Percentiles rank a stretch among this genome's conserved stretches.
phyloP scores from a whole-genome alignment of 2,329 filamentous ascomycete genomes.

The Colletotrichum paranaense region DNA sequence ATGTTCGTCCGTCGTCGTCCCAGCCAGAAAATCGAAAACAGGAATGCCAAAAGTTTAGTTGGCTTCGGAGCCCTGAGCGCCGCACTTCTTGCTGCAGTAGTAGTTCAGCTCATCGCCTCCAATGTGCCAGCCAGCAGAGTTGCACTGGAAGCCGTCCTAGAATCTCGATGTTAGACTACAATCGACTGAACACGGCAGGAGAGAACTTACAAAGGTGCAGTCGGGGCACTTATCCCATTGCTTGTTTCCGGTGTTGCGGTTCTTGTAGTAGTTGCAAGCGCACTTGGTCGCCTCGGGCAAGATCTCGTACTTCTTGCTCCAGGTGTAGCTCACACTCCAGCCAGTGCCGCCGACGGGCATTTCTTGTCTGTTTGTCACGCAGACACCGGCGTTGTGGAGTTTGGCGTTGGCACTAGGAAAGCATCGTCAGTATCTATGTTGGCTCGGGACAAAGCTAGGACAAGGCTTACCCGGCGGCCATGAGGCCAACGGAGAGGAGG shows the following conservation, averaged over 20 bases:
- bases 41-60: neutral
- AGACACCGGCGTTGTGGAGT: constrained; percentile 8
- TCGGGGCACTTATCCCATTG: constrained; percentile 38
- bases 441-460: neutral
- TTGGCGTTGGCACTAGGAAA: neutral
- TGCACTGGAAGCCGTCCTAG: constrained; percentile 24
- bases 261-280: constrained; percentile 34
- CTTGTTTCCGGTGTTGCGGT: constrained; percentile 36
- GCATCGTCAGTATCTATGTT: neutral
- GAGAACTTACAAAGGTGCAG: constrained; percentile 23
- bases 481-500: neutral
- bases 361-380: neutral
- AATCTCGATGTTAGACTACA: fast-evolving
- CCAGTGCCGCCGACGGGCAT: constrained; percentile 20
- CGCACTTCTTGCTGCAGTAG: constrained; percentile 36
- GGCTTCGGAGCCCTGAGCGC: constrained; percentile 30
- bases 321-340: constrained; percentile 23
- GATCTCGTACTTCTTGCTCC: constrained; percentile 32
- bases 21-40: neutral
- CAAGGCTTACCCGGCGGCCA: constrained; percentile 7
- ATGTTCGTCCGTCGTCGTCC: neutral
- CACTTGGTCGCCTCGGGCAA: constrained; percentile 30
- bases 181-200: fast-evolving
- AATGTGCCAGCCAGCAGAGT: constrained; percentile 30
- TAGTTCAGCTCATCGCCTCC: constrained; percentile 36